Evolutionary conservation across 495 filamentous ascomycete species (phyloP), one percentile per base, ranked within the genome.

Genomic region (Penicillium canescens): DNA sequence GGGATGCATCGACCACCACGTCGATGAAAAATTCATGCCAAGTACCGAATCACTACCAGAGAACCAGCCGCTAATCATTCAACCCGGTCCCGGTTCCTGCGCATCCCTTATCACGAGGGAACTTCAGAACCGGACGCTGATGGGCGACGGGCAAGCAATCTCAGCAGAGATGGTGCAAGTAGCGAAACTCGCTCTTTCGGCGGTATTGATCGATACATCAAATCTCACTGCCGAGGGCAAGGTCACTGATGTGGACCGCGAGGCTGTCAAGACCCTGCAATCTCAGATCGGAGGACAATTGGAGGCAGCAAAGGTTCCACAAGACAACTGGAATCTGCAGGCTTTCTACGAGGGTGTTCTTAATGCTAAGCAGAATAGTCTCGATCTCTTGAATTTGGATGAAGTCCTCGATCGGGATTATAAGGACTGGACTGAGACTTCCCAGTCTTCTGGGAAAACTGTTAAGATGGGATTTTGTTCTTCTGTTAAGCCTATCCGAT

Each of bases 1-100:
- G 6, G 94, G 88, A n/a, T 90, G 89, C 51, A 86, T 98, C 40
- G 94, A 98, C 67, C 94, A 98, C 69, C 95, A 98, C 65, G 84
- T 82, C 0, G 90, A 98, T 59, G 94, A 98, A 62, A 57, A 73
- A 33, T 75, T 72, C 18, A 74, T 95, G 0, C 80, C 86, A 0
- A 36, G 54, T 10, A 24, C 33, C 0, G 62, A 57, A 1, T 41
- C 41, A 4, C 42, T 60, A 7, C 52, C 56, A 18, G 47, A 37
- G 5, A 51, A 26, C 6, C 41, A 68, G 6, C 86, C 87, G 3
- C 74, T 87, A 9, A 71, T 92, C 1, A 80, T 98, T 12, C 72
- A 83, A 39, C 86, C 81, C 42, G 73, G 71, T 3, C 81, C 79
- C 28, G 89, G 92, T 1, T 94, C 89, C 56, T 98, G 94, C 73